Percentiles rank a stretch among this genome's conserved stretches.
These are phyloP conservation scores for Diospyros kaki DNA, from an alignment of 148 eudicot genomes.

Conservation along the genomic window DNA sequence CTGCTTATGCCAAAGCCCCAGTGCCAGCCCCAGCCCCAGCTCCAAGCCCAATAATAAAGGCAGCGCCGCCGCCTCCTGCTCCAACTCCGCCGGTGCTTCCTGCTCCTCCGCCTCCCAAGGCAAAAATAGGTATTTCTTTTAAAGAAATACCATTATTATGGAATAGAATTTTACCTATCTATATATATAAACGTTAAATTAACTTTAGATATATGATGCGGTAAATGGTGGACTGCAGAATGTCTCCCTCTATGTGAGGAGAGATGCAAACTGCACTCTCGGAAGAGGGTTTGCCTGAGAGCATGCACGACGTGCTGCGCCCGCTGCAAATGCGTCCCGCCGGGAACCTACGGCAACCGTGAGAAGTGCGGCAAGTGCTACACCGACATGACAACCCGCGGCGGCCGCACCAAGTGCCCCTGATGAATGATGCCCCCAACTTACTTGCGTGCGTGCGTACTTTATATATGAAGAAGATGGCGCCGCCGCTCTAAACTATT, in stretches of 20 bases:
- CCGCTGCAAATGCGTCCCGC: slow-evolving; percentile 80
- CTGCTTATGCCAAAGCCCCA: slow-evolving; percentile 6
- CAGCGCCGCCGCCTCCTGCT: slow-evolving; percentile 16
- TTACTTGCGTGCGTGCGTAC: too few species aligned
- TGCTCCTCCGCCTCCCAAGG: slow-evolving; percentile 15
- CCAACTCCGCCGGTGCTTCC: slow-evolving; percentile 24
- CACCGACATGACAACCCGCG: slow-evolving; percentile 65
- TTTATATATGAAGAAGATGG: background rate
- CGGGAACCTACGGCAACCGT: slow-evolving; percentile 67
- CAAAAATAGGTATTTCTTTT: slow-evolving; percentile 33
- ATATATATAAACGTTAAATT: background rate
- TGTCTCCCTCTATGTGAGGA: slow-evolving; percentile 45
- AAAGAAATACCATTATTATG: background rate
- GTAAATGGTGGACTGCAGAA: slow-evolving; percentile 26
- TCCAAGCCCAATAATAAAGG: slow-evolving; percentile 9
- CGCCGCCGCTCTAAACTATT: background rate
- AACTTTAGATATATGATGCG: too few species aligned
- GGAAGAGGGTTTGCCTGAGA: slow-evolving; percentile 42
- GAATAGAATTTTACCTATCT: background rate
- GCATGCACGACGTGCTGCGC: slow-evolving; percentile 64
- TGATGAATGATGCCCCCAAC: slow-evolving; percentile 2
- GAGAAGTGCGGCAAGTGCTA: slow-evolving; percentile 64
- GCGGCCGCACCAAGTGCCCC: slow-evolving; percentile 61
- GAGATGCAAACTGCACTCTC: slow-evolving; percentile 54
- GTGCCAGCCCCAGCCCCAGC: slow-evolving; percentile 18